phyloP scores from a whole-genome alignment of 2,329 filamentous ascomycete genomes.

The Aspergillus niger region DNA sequence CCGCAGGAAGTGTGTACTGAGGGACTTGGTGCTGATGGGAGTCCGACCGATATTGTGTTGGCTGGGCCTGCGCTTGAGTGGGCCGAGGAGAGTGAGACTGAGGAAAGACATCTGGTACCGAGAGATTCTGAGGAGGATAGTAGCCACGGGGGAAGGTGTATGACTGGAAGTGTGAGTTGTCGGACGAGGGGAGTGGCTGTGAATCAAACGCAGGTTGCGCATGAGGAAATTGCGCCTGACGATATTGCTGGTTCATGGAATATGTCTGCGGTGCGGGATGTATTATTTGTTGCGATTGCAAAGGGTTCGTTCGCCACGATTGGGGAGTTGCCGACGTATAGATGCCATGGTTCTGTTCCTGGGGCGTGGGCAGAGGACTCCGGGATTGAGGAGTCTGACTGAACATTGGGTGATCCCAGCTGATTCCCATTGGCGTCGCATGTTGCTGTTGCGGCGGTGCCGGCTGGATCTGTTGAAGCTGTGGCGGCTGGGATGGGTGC shows the following conservation, averaged over 20 bases:
- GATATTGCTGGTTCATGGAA: slow-evolving; percentile 32
- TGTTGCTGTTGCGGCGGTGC: slow-evolving; percentile 26
- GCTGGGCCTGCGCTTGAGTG: slow-evolving; percentile 26
- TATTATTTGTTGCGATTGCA: slow-evolving; percentile 30
- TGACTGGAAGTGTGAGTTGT: slow-evolving; percentile 35
- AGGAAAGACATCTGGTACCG: slow-evolving; percentile 32
- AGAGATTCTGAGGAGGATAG: slow-evolving; percentile 32
- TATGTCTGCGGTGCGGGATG: slow-evolving; percentile 30
- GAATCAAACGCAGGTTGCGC: slow-evolving; percentile 35
- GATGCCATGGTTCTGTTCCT: slow-evolving; percentile 35
- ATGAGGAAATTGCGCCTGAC: slow-evolving; percentile 35
- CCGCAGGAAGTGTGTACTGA: slow-evolving; percentile 31
- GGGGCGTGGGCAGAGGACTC: slow-evolving; percentile 26
- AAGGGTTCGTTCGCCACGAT: slow-evolving; percentile 35
- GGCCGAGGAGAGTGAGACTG: slow-evolving; percentile 28
- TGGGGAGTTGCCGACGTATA: slow-evolving; percentile 34
- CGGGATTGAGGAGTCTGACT: slow-evolving; percentile 28
- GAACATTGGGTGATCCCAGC: slow-evolving; percentile 42
- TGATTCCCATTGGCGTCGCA: slow-evolving; percentile 34
- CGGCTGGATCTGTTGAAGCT: slow-evolving; percentile 22
- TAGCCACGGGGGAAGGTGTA: slow-evolving; percentile 37
- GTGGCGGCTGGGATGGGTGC: slow-evolving; percentile 29
- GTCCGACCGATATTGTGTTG: slow-evolving; percentile 21
- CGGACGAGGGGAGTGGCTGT: slow-evolving; percentile 29
- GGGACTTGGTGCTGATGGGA: slow-evolving; percentile 24